A percentile compares a stretch with the other conserved stretches of the same genome.
These are phyloP conservation scores for Globisporangium cederbergense DNA, from an alignment of 352 stramenopile genomes.

Conservation along the genomic window DNA sequence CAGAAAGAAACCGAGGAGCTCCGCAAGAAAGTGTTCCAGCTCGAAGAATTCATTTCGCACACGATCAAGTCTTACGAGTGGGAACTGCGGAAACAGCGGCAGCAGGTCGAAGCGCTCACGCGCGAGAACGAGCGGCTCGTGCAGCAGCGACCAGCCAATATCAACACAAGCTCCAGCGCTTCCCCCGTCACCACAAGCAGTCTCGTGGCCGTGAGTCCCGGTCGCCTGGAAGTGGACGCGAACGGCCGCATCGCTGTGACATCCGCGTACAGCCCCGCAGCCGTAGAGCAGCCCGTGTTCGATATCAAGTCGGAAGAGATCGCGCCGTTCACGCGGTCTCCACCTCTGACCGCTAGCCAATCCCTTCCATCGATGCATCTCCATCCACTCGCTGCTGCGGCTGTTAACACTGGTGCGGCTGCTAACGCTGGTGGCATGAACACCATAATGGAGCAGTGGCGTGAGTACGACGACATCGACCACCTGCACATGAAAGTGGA, in stretches of 20 bases:
- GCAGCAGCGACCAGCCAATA: constrained; percentile 15
- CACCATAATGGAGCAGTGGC: constrained; percentile 22
- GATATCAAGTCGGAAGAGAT: constrained; percentile 32
- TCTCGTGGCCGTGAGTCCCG: background rate
- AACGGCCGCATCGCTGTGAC: constrained; percentile 4
- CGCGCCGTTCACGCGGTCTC: constrained; percentile 8
- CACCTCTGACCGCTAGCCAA: background rate
- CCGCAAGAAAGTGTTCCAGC: constrained; percentile 62
- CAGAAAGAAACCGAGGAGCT: constrained; percentile 65
- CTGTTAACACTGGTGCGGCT: background rate
- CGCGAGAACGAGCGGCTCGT: constrained; percentile 41
- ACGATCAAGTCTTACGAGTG: constrained; percentile 55
- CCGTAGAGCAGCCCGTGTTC: constrained; percentile 20
- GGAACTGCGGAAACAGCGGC: constrained; percentile 39
- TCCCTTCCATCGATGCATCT: background rate
- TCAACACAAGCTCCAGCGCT: background rate
- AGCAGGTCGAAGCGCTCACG: constrained; percentile 37
- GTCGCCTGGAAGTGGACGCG: constrained; percentile 1
- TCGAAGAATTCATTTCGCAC: constrained; percentile 64
- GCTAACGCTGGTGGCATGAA: background rate
- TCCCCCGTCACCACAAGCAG: background rate
- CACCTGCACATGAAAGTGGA: constrained; percentile 28
- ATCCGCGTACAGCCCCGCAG: constrained; percentile 21
- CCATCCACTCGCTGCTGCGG: background rate
- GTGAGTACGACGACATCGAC: constrained; percentile 23